These are phyloP conservation scores for Russula sp. DNA, from an alignment of 768 basidiomycete genomes.

Conservation along the genomic window DNA sequence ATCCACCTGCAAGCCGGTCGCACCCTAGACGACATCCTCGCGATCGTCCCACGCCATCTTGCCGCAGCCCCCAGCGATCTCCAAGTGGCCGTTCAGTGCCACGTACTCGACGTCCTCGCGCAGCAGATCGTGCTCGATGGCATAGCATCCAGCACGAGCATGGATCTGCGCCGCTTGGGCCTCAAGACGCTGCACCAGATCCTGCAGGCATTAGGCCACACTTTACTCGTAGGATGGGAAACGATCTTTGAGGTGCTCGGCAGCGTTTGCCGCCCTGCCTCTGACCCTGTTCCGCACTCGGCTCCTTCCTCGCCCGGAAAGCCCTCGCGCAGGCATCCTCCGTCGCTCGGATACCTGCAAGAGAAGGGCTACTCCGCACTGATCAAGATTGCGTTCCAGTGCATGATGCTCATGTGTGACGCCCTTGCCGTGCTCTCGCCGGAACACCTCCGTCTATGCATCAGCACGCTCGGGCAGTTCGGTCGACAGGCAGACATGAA, in stretches of 20 bases:
- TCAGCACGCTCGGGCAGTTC: conserved; percentile 85
- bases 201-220: conserved; percentile 85
- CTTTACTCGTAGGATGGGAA: too few relatives aligned
- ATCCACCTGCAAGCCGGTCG: conserved; percentile 88
- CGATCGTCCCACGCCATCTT: conserved; percentile 67
- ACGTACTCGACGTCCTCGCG: conserved; percentile 78
- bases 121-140: conserved; percentile 68
- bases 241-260: too few relatives aligned
- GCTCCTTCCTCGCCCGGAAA: conserved; percentile 29
- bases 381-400: conserved; percentile 91
- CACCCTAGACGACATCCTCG: conserved; percentile 76
- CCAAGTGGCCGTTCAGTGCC: conserved; percentile 66
- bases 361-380: conserved; percentile 69
- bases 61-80: conserved; percentile 46
- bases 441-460: conserved; percentile 79
- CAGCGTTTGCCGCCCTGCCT: conserved; percentile 47
- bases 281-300: conserved; percentile 33
- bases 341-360: conserved; percentile 48
- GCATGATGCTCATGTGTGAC: conserved; percentile 89
- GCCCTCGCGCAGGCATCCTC: background rate
- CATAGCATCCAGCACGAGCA: too few relatives aligned
- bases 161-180: too few relatives aligned
- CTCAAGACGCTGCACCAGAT: conserved; percentile 87
- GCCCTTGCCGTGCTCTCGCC: conserved; percentile 76
- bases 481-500: conserved; percentile 93